Evolutionary conservation across 2,329 filamentous ascomycete species (phyloP).

Genomic region (Sphaceloma murrayae): DNA sequence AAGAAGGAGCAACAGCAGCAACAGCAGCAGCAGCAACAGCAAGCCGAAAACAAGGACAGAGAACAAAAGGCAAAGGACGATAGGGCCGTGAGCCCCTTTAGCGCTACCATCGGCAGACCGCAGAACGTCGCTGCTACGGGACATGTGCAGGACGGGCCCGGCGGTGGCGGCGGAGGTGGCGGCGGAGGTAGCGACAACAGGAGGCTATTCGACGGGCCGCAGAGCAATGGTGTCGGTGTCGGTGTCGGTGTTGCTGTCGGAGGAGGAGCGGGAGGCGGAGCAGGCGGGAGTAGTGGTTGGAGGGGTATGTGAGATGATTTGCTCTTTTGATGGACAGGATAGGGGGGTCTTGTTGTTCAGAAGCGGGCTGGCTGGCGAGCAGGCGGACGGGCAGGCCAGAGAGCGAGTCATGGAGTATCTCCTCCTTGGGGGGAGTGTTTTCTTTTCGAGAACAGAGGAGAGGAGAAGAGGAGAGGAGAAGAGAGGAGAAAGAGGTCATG

Average conservation of each 20-base stretch:
- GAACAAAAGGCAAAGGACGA: neutral
- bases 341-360: no score
- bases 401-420: no score
- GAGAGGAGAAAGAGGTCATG: no score
- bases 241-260: neutral
- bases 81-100: conserved; percentile 4
- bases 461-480: no score
- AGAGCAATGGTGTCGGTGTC: conserved; percentile 4
- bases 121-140: neutral
- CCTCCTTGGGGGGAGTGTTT: no score
- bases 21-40: no score
- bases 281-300: conserved; percentile 5
- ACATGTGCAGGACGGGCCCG: neutral
- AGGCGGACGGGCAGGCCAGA: no score
- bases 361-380: no score
- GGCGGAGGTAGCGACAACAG: neutral
- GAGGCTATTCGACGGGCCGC: neutral
- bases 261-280: neutral
- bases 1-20: neutral
- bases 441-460: no score
- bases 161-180: no score
- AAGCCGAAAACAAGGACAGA: no score
- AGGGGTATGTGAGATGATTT: conserved; percentile 11
- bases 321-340: no score
- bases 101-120: conserved; percentile 6